A percentile compares a stretch with the other conserved stretches of the same genome.
phyloP scores from a whole-genome alignment of 2,329 filamentous ascomycete species.

The Fusarium buxicola region DNA sequence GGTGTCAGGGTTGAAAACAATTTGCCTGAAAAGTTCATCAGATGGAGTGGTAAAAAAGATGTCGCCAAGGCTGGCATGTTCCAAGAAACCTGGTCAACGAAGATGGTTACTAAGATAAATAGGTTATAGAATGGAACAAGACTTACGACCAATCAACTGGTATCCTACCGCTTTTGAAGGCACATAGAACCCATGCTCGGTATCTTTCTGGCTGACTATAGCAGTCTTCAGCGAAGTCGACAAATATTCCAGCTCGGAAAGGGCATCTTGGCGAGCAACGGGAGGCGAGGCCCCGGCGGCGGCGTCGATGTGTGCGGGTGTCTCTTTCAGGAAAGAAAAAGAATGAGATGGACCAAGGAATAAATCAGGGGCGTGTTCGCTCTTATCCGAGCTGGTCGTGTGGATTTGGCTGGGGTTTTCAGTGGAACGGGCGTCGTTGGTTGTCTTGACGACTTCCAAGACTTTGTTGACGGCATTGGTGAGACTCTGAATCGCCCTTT shows the following conservation, averaged over 20 bases:
- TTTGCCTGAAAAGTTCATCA: background rate
- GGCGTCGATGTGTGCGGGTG: background rate
- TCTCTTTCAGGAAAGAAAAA: background rate
- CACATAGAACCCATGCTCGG: background rate
- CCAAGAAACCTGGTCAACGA: background rate
- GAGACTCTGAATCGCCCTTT: background rate
- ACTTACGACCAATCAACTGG: slow-evolving; percentile 9
- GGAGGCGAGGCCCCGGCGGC: background rate
- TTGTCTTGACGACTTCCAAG: background rate
- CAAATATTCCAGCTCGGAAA: background rate
- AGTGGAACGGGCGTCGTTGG: background rate
- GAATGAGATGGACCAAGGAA: background rate
- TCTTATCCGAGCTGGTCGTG: background rate
- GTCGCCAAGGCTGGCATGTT: background rate
- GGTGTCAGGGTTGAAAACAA: background rate
- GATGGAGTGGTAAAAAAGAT: slow-evolving; percentile 3
- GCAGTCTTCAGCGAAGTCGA: background rate
- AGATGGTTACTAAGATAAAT: background rate
- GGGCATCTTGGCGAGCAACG: background rate
- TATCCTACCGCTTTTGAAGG: background rate
- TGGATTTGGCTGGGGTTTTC: background rate
- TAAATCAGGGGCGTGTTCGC: background rate
- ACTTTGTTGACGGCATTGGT: background rate
- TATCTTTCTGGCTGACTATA: background rate
- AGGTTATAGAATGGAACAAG: rapidly evolving